A percentile compares a stretch with the other conserved stretches of the same genome.
Evolutionary conservation across 768 basidiomycete species (phyloP).

Genomic region (Filobasidium wieringae): DNA sequence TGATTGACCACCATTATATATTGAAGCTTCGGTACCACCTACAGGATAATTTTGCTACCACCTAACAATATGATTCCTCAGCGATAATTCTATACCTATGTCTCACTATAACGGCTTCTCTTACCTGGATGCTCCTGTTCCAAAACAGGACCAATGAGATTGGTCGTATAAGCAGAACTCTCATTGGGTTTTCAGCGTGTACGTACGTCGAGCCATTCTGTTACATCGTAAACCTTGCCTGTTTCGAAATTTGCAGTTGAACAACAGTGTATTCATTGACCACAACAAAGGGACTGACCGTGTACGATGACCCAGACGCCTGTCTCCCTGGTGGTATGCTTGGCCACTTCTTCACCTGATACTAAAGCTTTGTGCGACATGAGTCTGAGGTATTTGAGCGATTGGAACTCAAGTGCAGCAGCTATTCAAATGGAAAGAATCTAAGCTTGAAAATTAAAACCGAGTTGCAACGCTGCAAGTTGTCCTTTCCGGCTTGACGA

Average conservation of each 20-base stretch:
- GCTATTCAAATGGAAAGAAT: too few relatives aligned
- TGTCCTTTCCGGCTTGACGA: too few relatives aligned
- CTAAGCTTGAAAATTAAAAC: too few relatives aligned
- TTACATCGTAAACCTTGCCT: constrained; percentile 39
- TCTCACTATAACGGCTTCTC: background rate
- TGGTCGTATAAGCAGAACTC: background rate
- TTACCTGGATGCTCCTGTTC: constrained; percentile 33
- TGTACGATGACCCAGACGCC: constrained; percentile 38
- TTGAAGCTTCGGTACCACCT: background rate
- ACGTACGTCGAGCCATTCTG: constrained; percentile 37
- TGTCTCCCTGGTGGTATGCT: constrained; percentile 45
- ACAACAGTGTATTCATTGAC: background rate
- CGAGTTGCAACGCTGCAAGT: too few relatives aligned
- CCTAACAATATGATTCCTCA: constrained; percentile 46
- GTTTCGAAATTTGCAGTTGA: background rate
- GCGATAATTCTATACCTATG: background rate
- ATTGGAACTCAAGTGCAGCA: too few relatives aligned
- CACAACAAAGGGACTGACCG: constrained; percentile 16
- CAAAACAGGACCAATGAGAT: background rate
- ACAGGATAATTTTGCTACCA: constrained; percentile 65
- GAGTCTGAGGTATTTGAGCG: too few relatives aligned
- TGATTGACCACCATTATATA: background rate
- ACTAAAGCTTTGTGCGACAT: constrained; percentile 15
- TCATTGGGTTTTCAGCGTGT: background rate
- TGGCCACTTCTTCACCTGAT: constrained; percentile 37